Evolutionary conservation across 306 rosid species (phyloP).

Genomic region (Trifolium subterraneum): DNA sequence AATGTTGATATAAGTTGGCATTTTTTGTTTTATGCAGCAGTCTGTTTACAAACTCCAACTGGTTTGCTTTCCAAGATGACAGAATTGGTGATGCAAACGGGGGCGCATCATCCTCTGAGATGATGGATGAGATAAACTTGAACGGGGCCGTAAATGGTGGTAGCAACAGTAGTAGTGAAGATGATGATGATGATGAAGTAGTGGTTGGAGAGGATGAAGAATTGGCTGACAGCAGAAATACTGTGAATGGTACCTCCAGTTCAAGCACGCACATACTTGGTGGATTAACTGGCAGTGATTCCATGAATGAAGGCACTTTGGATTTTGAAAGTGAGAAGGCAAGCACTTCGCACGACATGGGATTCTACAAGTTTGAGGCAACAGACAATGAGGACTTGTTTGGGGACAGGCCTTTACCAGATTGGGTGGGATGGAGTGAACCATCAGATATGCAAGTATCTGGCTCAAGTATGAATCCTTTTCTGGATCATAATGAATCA

Average conservation of each 20-base stretch:
- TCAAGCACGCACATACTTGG: constrained; percentile 52
- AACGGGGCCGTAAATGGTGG: constrained; percentile 76
- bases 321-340: constrained; percentile 56
- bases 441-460: constrained; percentile 72
- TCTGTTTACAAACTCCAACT: constrained; percentile 92
- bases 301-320: constrained; percentile 52
- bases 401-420: constrained; percentile 85
- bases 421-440: constrained; percentile 94
- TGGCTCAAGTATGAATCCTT: constrained; percentile 80
- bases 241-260: constrained; percentile 62
- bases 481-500: constrained; percentile 63
- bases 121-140: constrained; percentile 89
- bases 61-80: constrained; percentile 97
- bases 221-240: constrained; percentile 62
- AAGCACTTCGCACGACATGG: constrained; percentile 69
- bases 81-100: constrained; percentile 62
- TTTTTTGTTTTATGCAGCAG: constrained; percentile 64
- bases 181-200: constrained; percentile 94
- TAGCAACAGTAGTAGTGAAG: constrained; percentile 74
- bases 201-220: constrained; percentile 91
- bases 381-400: constrained; percentile 70
- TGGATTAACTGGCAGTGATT: constrained; percentile 53
- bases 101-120: constrained; percentile 70
- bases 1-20: constrained; percentile 18
- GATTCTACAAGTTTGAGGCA: constrained; percentile 79